Evolutionary conservation across 768 basidiomycete genomes (phyloP), one percentile per base, ranked within the genome.

Genomic region (Hericium rajendrae): DNA sequence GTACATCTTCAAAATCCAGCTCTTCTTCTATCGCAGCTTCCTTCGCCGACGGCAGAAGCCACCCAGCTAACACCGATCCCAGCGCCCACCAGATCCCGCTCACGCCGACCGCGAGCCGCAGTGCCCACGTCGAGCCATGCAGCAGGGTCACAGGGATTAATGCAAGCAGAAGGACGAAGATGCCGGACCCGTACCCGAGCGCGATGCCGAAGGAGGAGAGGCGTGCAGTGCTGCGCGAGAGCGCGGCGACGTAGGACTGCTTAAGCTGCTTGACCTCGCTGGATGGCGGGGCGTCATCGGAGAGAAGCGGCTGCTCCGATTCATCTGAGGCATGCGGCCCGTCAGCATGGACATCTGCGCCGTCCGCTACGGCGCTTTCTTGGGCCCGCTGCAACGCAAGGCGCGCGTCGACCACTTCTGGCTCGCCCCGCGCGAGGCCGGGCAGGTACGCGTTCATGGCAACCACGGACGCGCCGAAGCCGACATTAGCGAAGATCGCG

Each of bases 371-470:
- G 20, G 24, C 20, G 18, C 24, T 18, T 9, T 28, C 24, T 22
- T 16, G 6, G 6, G 16, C 43, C n/a, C 6, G 43, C 43, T 46
- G n/a, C 20, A 51, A 24, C 49, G 18, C 20, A 3, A 24, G 20
- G 28, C 18, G 49, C 28, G 28, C 68, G 15, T 68, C 61, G 16
- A 75, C 63, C 9, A 87, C 84, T 60, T 85, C 83, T 3, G 81
- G 80, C 0, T 84, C 77, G 43, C 82, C 80, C 59, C 78, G 78
- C 2, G 89, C 88, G 8, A 92, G 78, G 1, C 73, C 72, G 0
- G 90, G 91, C 4, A 95, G 80, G 69, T 95, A 95, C 0, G 91
- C 81, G 66, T 97, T 97, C 77, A 91, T 82, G 18, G 92, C 93
- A 3, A 97, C 94, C 10, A 86, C 76, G 3, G 86, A 88, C 0